phyloP scores from a whole-genome alignment of 2,329 filamentous ascomycete species.

The Phyllosticta citribraziliensis region DNA sequence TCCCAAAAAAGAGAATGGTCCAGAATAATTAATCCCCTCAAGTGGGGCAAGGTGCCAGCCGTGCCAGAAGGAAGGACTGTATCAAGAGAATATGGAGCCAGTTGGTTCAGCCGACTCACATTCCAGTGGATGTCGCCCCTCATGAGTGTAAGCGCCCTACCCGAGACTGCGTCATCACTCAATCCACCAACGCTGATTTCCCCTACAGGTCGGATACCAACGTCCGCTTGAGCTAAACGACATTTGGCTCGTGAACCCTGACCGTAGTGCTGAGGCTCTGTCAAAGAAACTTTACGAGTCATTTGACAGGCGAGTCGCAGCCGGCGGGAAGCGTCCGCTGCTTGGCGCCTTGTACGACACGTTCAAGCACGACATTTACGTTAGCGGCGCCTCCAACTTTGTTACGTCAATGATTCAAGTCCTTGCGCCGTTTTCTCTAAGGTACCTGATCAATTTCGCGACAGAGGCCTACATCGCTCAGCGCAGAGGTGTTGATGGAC shows the following conservation, averaged over 20 bases:
- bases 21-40: conserved; percentile 42
- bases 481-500: conserved; percentile 42
- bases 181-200: not conserved
- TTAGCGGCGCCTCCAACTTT: conserved; percentile 72
- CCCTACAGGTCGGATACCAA: conserved; percentile 64
- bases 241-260: conserved; percentile 80
- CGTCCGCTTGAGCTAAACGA: conserved; percentile 74
- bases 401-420: conserved; percentile 64
- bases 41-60: conserved; percentile 42
- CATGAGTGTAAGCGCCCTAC: conserved; percentile 46
- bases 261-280: conserved; percentile 61
- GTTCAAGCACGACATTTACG: conserved; percentile 72
- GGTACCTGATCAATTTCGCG: conserved; percentile 80
- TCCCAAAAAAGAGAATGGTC: conserved; percentile 39
- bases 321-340: conserved; percentile 63
- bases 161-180: not conserved
- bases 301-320: conserved; percentile 58
- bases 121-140: conserved; percentile 88
- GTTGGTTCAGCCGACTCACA: conserved; percentile 63
- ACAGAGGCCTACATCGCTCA: conserved; percentile 64
- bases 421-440: conserved; percentile 72
- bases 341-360: conserved; percentile 77
- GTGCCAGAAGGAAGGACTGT: conserved; percentile 43
- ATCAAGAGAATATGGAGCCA: conserved; percentile 63
- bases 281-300: conserved; percentile 55